Percentiles rank a stretch among this genome's conserved stretches.
These are phyloP conservation scores for Tetrapisispora iriomotensis DNA, from an alignment of 805 yeast genomes.

Conservation along the genomic window DNA sequence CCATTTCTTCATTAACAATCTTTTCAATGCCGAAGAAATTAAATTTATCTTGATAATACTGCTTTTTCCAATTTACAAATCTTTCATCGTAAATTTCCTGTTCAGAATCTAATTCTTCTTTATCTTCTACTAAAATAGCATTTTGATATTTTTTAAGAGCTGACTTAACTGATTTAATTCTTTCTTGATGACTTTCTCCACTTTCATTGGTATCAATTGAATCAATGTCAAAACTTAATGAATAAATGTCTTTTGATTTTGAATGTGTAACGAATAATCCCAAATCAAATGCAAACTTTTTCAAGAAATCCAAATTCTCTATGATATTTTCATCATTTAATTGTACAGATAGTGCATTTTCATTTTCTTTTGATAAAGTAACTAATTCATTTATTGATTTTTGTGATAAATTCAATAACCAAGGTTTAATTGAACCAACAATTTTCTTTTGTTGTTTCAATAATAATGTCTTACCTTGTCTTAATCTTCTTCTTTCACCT, in stretches of 20 bases:
- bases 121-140: conserved; percentile 50
- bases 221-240: conserved; percentile 58
- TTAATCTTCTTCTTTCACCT: conserved; percentile 60
- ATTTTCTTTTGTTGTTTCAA: conserved; percentile 67
- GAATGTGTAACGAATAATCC: conserved; percentile 62
- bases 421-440: conserved; percentile 45
- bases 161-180: conserved; percentile 43
- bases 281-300: conserved; percentile 53
- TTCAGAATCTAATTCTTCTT: conserved; percentile 37
- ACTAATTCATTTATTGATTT: not conserved
- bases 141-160: conserved; percentile 55
- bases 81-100: conserved; percentile 62
- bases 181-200: conserved; percentile 50
- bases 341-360: conserved; percentile 3
- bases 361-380: not conserved
- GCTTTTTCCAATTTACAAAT: conserved; percentile 72
- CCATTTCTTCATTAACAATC: not conserved
- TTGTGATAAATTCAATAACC: conserved; percentile 25
- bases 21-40: conserved; percentile 40
- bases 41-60: conserved; percentile 77
- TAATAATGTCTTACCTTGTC: conserved; percentile 53
- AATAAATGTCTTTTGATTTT: conserved; percentile 43
- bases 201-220: conserved; percentile 62
- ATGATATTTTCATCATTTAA: conserved; percentile 30
- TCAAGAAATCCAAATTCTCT: conserved; percentile 49